Base-by-base conservation (phyloP, 768 basidiomycete species). In the Boletus reticuloceps region DNA sequence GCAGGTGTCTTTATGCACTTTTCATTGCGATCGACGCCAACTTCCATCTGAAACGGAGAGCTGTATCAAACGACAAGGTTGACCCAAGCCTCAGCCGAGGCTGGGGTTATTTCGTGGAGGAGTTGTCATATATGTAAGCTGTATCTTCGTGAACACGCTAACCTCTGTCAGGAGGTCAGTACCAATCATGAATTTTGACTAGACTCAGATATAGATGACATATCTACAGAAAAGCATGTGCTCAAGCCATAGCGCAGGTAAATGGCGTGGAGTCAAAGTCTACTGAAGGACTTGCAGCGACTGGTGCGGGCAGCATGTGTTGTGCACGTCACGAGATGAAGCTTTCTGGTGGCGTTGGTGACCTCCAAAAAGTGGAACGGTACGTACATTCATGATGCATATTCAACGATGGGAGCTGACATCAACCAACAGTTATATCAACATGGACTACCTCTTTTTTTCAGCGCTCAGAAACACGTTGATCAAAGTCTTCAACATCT, bases 311-410 rank as follows among this genome's bases (percentile, higher is more conserved):
- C 13, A 62, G 22, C 45, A 59, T 62, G 29, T 59, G 41, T 46
- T 70, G 58, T 46, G 47, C 51, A 0, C 7, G 32, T 2, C 56
- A 57, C 12, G 37, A 53, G 4, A 53, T 57, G 11, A 69, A 65
- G 43, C 29, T 58, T 5, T 61, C 60, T 0, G 29, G 54, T 13
- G 55, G 53, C 0, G 36, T 67, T 0, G 64, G 47, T 1, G 57
- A 67, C 20, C 39, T 66, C 1, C 63, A 64, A 51, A 59, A 61
- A 17, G 62, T 62, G 0, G 57, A 65, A 50, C 22, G 40, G 59
- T 64, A 2, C 11, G 6, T 45, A 3, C 17, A 7, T 31, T 5
- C 11, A 25, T 5, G 5, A 25, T 5, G 25, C 1, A 25, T 25
- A 25, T 25, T 4, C 4, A 25, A 25, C 25, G 25, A 25, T 25